Evolutionary conservation across 208 protist species (phyloP).

Genomic region (Lotmaria passim): DNA sequence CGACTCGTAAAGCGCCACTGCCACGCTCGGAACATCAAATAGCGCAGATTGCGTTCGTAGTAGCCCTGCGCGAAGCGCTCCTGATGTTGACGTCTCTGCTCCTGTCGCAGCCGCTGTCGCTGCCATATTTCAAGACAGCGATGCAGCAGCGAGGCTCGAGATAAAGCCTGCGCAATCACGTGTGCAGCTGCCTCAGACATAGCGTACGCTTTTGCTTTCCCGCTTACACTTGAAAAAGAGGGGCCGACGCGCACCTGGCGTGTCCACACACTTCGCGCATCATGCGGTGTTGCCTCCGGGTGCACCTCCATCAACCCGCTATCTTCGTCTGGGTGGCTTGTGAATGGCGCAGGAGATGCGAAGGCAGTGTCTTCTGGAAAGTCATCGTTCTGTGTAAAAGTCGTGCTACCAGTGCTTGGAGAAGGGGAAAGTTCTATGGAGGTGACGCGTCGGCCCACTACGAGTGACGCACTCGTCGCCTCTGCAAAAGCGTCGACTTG

Average conservation of each 20-base stretch:
- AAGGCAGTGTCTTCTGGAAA: neutral
- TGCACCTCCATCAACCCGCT: neutral
- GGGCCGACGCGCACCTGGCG: slow-evolving; percentile 9
- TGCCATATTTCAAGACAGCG: slow-evolving; percentile 36
- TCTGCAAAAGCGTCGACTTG: neutral
- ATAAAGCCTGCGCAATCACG: slow-evolving; percentile 53
- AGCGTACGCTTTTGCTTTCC: neutral
- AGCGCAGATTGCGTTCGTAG: slow-evolving; percentile 36
- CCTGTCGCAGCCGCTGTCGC: neutral
- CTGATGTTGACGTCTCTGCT: slow-evolving; percentile 17
- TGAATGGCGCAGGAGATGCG: neutral
- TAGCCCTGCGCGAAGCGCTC: slow-evolving; percentile 41
- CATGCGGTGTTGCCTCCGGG: neutral
- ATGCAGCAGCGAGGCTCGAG: slow-evolving; percentile 29
- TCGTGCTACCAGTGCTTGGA: neutral
- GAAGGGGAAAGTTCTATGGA: slow-evolving; percentile 11
- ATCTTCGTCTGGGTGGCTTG: neutral
- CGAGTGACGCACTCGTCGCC: too few relatives aligned
- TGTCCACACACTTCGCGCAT: slow-evolving; percentile 11
- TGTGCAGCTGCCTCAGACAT: slow-evolving; percentile 27
- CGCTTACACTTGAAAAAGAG: neutral
- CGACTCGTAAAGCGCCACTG: slow-evolving; percentile 43
- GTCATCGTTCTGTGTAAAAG: neutral
- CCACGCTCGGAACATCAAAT: slow-evolving; percentile 70
- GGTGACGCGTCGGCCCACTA: neutral